Base-by-base conservation (phyloP, 495 filamentous ascomycete genomes). In the Penicillium cinerascens region DNA sequence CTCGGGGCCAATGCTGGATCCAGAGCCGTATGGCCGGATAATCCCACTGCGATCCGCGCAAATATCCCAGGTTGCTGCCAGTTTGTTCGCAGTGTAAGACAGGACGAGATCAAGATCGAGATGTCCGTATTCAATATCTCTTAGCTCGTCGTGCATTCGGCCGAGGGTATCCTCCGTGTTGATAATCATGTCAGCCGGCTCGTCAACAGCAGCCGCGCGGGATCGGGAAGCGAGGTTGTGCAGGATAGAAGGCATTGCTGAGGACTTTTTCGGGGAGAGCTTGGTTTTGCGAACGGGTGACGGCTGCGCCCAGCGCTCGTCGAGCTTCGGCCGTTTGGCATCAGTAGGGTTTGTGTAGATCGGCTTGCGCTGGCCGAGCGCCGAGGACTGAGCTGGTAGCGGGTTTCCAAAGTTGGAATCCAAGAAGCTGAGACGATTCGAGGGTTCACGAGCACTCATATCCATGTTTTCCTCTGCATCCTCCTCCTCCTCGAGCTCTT, bases 1-100 rank as follows among this genome's bases (percentile, higher is more conserved):
- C 4, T 78, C 80, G 23, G 87, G 87, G 1, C 87, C 87, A 61
- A 89, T 83, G 45, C 63, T 64, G 13, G 66, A 51, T 4, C 77
- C 78, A 3, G 73, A 71, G 13, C 68, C 68, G 47, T 82, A 76
- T 43, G 82, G 79, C 46, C 78, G 74, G n/a, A 74, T 60, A 18
- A 58, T 47, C 6, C 62, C 65, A 44, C 69, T 64, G 21, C 66
- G 70, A 13, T 78, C 71, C 4, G 79, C 66, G 47, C 78, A 73
- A 10, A 65, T 64, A 44, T 74, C 71, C 88, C 88, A 92, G 4
- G 84, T 72, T 13, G 69, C 62, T 3, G 76, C 66, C 38, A 91
- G 75, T 46, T 76, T 71, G 35, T 76, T 70, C 13, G 82, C 75
- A 18, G 81, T 75, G 2, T 78, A 72, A 10, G 82, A 75, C 35